phyloP scores from a whole-genome alignment of 169 alveolate genomes.

The Cystoisospora suis region DNA sequence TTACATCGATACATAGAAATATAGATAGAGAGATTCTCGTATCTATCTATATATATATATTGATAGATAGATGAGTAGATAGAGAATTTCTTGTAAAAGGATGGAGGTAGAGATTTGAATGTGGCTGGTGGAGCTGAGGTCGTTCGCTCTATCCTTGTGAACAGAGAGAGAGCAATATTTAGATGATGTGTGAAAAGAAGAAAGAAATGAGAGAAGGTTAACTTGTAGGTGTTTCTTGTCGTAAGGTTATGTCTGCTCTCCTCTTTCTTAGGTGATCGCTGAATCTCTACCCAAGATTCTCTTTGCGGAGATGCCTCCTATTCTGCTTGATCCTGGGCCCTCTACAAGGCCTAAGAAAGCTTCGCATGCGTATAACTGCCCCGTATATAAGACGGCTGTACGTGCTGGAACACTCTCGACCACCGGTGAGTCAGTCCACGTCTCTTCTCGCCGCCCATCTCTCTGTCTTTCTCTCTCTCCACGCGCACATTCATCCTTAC shows the following conservation, averaged over 20 bases:
- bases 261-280: conserved; percentile 69
- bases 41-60: no score
- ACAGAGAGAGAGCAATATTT: no score
- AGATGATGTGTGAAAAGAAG: no score
- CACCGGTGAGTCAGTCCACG: conserved; percentile 72
- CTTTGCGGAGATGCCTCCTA: conserved; percentile 61
- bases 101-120: no score
- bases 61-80: no score
- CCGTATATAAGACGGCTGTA: conserved; percentile 81
- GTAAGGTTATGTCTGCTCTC: neutral
- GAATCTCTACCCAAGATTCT: conserved; percentile 73
- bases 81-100: no score
- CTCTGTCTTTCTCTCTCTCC: neutral
- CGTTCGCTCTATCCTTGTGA: no score
- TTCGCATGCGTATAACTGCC: conserved; percentile 77
- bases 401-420: conserved; percentile 82
- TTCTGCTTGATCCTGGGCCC: conserved; percentile 79
- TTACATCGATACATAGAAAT: no score
- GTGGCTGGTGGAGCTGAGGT: no score
- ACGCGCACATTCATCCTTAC: neutral
- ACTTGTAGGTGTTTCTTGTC: neutral
- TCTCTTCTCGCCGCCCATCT: neutral
- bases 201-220: no score
- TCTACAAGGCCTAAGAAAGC: conserved; percentile 58
- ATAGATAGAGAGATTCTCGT: no score